Evolutionary conservation across 768 basidiomycete genomes (phyloP).

Genomic region (Favolaschia claudopus): DNA sequence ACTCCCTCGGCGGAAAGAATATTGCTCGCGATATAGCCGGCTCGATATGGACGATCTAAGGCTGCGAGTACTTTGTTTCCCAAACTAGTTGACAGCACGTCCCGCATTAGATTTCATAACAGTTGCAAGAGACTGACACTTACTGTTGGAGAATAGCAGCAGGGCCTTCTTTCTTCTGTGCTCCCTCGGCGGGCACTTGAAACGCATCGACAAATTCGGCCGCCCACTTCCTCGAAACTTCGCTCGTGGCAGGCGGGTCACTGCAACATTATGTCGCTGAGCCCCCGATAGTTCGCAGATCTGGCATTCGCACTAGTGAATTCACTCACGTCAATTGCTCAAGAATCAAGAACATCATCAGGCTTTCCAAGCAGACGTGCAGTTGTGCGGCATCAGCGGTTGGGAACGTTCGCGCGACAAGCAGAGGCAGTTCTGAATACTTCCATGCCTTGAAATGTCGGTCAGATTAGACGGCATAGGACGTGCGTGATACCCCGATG

Average conservation of each 20-base stretch:
- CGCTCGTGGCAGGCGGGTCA: slow-evolving; percentile 23
- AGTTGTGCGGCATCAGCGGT: slow-evolving; percentile 25
- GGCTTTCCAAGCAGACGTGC: slow-evolving; percentile 25
- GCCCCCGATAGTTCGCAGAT: too few species aligned
- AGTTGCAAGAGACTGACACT: neutral
- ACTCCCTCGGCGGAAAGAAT: slow-evolving; percentile 24
- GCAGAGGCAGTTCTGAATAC: slow-evolving; percentile 30
- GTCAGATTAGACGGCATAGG: neutral
- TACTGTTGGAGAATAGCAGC: slow-evolving; percentile 26
- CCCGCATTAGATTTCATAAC: neutral
- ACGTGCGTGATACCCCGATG: neutral
- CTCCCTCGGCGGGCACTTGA: slow-evolving; percentile 8
- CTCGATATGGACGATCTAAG: slow-evolving; percentile 23
- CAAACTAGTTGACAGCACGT: neutral
- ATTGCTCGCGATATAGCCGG: slow-evolving; percentile 22
- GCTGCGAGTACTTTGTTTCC: slow-evolving; percentile 19
- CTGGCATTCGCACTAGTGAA: neutral
- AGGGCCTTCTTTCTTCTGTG: slow-evolving; percentile 13
- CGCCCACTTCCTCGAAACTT: slow-evolving; percentile 21
- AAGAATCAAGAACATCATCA: slow-evolving; percentile 32
- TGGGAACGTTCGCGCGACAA: slow-evolving; percentile 28
- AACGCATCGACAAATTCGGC: slow-evolving; percentile 21
- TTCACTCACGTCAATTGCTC: slow-evolving; percentile 30
- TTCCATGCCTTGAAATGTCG: slow-evolving; percentile 28
- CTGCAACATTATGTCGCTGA: neutral